phyloP scores from a whole-genome alignment of 192 early-diverging fungal genomes.

The Coemansia sp. region DNA sequence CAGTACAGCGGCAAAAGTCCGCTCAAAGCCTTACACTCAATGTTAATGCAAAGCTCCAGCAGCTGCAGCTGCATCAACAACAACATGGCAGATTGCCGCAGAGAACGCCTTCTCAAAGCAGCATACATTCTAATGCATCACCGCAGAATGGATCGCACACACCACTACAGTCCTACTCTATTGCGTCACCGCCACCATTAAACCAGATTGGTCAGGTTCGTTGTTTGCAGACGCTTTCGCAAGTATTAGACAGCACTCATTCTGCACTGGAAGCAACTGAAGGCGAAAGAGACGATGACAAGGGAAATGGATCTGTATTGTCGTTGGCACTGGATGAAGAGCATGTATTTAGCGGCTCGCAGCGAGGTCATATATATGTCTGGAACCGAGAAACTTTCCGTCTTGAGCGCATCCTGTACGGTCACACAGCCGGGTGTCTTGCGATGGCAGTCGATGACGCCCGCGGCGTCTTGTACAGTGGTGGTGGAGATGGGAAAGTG shows the following conservation, averaged over 20 bases:
- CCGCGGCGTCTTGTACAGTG: slow-evolving; percentile 24
- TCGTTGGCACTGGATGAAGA: slow-evolving; percentile 60
- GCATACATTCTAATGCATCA: slow-evolving; percentile 11
- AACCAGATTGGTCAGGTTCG: slow-evolving; percentile 18
- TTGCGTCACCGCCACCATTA: not conserved
- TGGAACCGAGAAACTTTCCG: slow-evolving; percentile 59
- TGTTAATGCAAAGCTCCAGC: slow-evolving; percentile 12
- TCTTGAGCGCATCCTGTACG: slow-evolving; percentile 37
- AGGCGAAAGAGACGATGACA: slow-evolving; percentile 5
- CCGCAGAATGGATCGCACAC: slow-evolving; percentile 9
- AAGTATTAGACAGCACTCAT: not conserved
- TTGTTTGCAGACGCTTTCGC: slow-evolving; percentile 25
- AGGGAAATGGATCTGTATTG: slow-evolving; percentile 49
- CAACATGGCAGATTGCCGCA: not conserved
- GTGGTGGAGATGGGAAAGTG: slow-evolving; percentile 68
- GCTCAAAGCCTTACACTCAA: not conserved
- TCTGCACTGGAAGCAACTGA: slow-evolving; percentile 24
- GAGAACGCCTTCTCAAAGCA: slow-evolving; percentile 26
- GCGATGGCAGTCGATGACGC: slow-evolving; percentile 16
- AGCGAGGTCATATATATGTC: slow-evolving; percentile 65
- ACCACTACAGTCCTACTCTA: not conserved
- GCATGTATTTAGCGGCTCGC: slow-evolving; percentile 68
- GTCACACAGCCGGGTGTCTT: slow-evolving; percentile 38
- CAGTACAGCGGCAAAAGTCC: not conserved
- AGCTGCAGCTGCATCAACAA: slow-evolving; percentile 12